Percentiles rank a stretch among this genome's conserved stretches.
phyloP scores from a whole-genome alignment of 805 yeast genomes.

The Torulaspora delbrueckii region DNA sequence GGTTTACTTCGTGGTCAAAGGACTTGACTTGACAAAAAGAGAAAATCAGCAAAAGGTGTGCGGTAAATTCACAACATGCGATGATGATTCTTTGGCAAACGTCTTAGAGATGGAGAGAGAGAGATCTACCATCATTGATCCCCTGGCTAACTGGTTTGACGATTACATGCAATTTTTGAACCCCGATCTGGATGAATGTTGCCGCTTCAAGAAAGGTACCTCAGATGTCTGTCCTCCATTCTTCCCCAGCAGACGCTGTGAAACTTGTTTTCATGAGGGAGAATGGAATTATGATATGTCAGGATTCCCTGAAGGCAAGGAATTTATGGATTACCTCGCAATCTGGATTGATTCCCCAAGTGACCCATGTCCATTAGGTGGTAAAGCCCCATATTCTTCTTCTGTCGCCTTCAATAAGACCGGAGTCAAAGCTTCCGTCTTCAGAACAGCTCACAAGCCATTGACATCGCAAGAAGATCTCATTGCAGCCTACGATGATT shows the following conservation, averaged over 20 bases:
- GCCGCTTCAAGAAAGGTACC: slow-evolving; percentile 57
- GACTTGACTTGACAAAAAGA: slow-evolving; percentile 56
- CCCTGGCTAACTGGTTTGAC: slow-evolving; percentile 89
- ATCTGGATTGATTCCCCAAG: slow-evolving; percentile 83
- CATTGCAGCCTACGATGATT: slow-evolving; percentile 70
- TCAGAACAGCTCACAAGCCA: slow-evolving; percentile 76
- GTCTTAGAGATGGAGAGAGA: slow-evolving; percentile 79
- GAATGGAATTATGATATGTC: slow-evolving; percentile 69
- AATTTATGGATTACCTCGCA: slow-evolving; percentile 65
- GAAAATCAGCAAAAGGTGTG: slow-evolving; percentile 69
- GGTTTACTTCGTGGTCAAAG: slow-evolving; percentile 73
- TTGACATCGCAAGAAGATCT: slow-evolving; percentile 79
- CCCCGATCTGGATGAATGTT: slow-evolving; percentile 82
- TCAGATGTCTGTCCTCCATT: slow-evolving; percentile 53
- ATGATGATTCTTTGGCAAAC: slow-evolving; percentile 71
- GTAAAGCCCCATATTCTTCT: slow-evolving; percentile 82
- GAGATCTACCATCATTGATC: slow-evolving; percentile 68
- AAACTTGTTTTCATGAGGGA: slow-evolving; percentile 60
- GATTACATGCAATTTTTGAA: slow-evolving; percentile 83
- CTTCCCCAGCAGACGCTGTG: slow-evolving; percentile 67
- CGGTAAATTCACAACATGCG: slow-evolving; percentile 83
- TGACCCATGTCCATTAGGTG: slow-evolving; percentile 92
- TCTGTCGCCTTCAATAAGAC: slow-evolving; percentile 46
- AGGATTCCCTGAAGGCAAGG: slow-evolving; percentile 73
- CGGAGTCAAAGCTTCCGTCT: slow-evolving; percentile 53